Evolutionary conservation across 2,329 filamentous ascomycete species (phyloP).

Genomic region (Nannizzia gypsea): DNA sequence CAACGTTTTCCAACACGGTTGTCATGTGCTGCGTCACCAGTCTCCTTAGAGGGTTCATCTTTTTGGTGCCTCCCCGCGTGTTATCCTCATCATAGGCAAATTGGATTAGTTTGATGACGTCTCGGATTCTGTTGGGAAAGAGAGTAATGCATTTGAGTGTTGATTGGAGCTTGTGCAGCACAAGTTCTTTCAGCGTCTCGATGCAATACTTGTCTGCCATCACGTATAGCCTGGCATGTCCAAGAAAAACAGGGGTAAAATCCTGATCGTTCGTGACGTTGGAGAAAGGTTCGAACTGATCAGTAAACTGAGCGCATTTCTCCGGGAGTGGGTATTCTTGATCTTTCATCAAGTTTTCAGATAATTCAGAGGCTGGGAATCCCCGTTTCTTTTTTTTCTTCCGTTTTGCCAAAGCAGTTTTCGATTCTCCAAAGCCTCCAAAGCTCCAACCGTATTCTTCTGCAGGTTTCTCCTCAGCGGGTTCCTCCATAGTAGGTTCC

Average conservation of each 20-base stretch:
- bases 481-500: no score
- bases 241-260: conserved; percentile 28
- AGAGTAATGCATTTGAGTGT: conserved; percentile 24
- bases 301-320: not conserved
- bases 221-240: conserved; percentile 30
- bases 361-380: no score
- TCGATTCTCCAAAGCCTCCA: no score
- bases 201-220: conserved; percentile 34
- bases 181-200: conserved; percentile 21
- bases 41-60: not conserved
- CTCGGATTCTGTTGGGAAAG: conserved; percentile 9
- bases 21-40: not conserved
- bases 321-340: not conserved
- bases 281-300: not conserved
- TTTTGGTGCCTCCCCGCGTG: not conserved
- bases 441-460: no score
- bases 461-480: no score
- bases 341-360: no score
- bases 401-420: no score
- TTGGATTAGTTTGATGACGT: not conserved
- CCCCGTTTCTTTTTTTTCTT: no score
- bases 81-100: not conserved
- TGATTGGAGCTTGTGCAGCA: conserved; percentile 24
- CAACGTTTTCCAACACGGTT: not conserved
- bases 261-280: conserved; percentile 15